These are phyloP conservation scores for Aspergillus sp. DNA, from an alignment of 2,329 filamentous ascomycete species.

Conservation along the genomic window DNA sequence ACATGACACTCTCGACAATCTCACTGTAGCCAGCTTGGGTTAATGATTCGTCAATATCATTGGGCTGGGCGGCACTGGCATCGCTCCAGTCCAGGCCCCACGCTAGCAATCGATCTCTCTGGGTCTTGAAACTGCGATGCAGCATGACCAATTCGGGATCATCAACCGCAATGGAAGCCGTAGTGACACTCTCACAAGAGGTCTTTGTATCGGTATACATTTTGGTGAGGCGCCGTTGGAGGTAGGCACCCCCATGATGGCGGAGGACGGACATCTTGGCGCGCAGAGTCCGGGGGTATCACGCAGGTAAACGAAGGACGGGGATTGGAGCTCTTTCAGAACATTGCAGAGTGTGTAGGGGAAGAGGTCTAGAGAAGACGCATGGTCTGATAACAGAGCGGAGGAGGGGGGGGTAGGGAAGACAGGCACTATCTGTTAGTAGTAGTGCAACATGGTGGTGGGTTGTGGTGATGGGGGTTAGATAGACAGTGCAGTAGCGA, in stretches of 20 bases:
- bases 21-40: conserved; percentile 65
- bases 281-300: conserved; percentile 17
- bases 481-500: conserved; percentile 10
- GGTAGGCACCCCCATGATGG: conserved; percentile 47
- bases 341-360: conserved; percentile 18
- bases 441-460: background rate
- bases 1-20: conserved; percentile 65
- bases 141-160: conserved; percentile 58
- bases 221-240: conserved; percentile 57
- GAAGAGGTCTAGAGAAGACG: conserved; percentile 7
- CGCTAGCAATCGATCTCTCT: conserved; percentile 64
- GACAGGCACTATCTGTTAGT: background rate
- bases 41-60: conserved; percentile 64
- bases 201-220: conserved; percentile 67
- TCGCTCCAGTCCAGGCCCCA: conserved; percentile 70
- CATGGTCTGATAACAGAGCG: conserved; percentile 1
- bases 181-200: conserved; percentile 58
- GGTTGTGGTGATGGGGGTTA: background rate
- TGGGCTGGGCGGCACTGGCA: conserved; percentile 57
- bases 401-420: background rate
- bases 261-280: conserved; percentile 50
- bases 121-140: conserved; percentile 62
- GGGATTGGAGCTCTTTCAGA: conserved; percentile 14
- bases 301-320: conserved; percentile 8
- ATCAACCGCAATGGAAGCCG: conserved; percentile 50